phyloP scores from a whole-genome alignment of 306 rosid genomes.

The Geum urbanum region DNA sequence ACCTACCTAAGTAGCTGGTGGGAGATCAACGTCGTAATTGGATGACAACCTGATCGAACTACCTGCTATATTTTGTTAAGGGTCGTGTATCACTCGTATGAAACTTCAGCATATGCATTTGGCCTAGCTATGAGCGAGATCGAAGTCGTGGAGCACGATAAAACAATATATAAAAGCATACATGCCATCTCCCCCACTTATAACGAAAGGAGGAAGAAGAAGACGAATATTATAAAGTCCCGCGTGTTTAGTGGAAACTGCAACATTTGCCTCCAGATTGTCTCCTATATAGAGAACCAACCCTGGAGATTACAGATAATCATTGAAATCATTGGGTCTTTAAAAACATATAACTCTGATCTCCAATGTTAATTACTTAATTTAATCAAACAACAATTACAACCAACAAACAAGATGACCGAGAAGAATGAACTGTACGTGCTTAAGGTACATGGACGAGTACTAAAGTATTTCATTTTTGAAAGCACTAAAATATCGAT shows the following conservation, averaged over 20 bases:
- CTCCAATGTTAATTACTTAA: neutral
- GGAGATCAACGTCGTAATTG: neutral
- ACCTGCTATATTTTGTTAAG: neutral
- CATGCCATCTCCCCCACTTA: neutral
- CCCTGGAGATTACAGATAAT: slow-evolving; percentile 35
- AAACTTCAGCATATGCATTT: neutral
- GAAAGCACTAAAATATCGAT: neutral
- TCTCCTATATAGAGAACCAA: slow-evolving; percentile 35
- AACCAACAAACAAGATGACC: neutral
- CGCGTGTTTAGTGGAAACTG: slow-evolving; percentile 24
- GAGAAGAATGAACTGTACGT: neutral
- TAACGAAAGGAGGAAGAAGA: neutral
- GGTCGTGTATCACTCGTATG: neutral
- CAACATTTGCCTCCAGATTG: slow-evolving; percentile 24
- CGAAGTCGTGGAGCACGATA: too few species aligned
- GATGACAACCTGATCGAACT: neutral
- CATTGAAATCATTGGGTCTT: slow-evolving; percentile 34
- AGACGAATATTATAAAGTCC: slow-evolving; percentile 1
- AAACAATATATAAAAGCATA: neutral
- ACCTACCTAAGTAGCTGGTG: too few species aligned
- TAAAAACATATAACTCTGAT: slow-evolving; percentile 6
- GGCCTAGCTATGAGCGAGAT: neutral
- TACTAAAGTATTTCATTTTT: neutral
- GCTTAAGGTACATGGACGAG: slow-evolving; percentile 15
- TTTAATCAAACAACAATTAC: neutral